Percentiles rank a stretch among this genome's conserved stretches.
Conservation (phyloP, 805 yeast species). For the Hanseniaspora lindneri region DNA sequence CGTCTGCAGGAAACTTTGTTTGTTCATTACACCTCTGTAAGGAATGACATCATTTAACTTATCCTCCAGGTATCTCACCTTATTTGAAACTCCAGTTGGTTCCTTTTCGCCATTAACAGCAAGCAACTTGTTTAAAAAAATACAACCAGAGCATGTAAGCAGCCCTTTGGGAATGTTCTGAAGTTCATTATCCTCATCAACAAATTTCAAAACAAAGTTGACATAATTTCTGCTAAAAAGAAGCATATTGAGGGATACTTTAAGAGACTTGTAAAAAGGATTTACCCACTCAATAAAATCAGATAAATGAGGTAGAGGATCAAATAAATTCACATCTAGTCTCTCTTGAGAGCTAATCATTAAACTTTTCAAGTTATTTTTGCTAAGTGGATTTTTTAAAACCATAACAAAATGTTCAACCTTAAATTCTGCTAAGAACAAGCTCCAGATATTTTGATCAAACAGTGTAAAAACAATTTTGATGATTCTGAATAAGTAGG, state of each 20-base stretch:
- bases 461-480: slow-evolving; percentile 34
- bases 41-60: slow-evolving; percentile 8
- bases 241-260: neutral
- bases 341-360: slow-evolving; percentile 7
- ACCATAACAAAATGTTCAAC: slow-evolving; percentile 48
- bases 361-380: slow-evolving; percentile 15
- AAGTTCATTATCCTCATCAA: slow-evolving; percentile 25
- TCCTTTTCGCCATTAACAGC: slow-evolving; percentile 17
- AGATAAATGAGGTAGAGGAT: slow-evolving; percentile 23
- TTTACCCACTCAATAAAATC: slow-evolving; percentile 49
- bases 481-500: slow-evolving; percentile 44
- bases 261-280: slow-evolving; percentile 34
- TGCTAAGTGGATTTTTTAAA: slow-evolving; percentile 27
- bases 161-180: slow-evolving; percentile 26
- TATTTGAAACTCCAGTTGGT: slow-evolving; percentile 17
- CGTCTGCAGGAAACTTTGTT: slow-evolving; percentile 6
- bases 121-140: slow-evolving; percentile 25
- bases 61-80: slow-evolving; percentile 19
- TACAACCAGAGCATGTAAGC: slow-evolving; percentile 30
- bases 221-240: slow-evolving; percentile 11
- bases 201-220: slow-evolving; percentile 32
- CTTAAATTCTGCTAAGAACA: slow-evolving; percentile 39
- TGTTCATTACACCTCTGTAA: slow-evolving; percentile 13
- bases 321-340: neutral
- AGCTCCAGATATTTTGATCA: slow-evolving; percentile 42